Conservation (phyloP, 352 stramenopile genomes). For the Phytophthora kernoviae region DNA sequence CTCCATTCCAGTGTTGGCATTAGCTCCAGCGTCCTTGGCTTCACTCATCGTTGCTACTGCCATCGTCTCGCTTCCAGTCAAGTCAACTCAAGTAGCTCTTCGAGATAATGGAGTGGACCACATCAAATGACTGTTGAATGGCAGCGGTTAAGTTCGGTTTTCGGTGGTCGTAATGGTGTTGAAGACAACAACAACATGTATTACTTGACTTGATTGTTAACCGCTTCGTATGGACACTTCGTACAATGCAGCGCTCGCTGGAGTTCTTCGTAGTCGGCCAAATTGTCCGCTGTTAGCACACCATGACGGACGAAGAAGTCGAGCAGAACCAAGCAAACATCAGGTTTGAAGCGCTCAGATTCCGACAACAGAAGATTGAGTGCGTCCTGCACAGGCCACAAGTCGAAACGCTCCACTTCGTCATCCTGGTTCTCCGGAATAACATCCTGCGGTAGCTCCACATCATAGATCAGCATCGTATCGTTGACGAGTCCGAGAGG, state of each 20-base stretch:
- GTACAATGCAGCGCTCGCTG: constrained; percentile 36
- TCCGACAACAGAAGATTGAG: constrained; percentile 44
- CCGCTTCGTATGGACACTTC: constrained; percentile 33
- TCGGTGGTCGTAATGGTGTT: too few relatives aligned
- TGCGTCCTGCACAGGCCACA: constrained; percentile 48
- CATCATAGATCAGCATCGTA: constrained; percentile 74
- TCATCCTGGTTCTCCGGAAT: constrained; percentile 53
- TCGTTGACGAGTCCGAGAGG: constrained; percentile 64
- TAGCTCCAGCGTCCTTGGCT: constrained; percentile 9
- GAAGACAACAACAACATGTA: too few relatives aligned
- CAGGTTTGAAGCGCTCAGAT: constrained; percentile 69
- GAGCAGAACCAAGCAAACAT: constrained; percentile 69
- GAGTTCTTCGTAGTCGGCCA: constrained; percentile 49
- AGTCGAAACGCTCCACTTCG: constrained; percentile 69
- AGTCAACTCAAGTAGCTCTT: constrained; percentile 13
- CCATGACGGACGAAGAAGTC: constrained; percentile 73
- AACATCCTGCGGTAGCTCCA: constrained; percentile 50
- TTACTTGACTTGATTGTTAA: constrained; percentile 21
- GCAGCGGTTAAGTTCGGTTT: too few relatives aligned
- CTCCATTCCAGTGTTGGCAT: constrained; percentile 3
- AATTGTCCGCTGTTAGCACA: constrained; percentile 63
- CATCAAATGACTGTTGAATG: neutral
- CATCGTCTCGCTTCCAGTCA: constrained; percentile 38
- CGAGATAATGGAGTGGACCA: neutral
- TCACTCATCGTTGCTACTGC: constrained; percentile 18